Evolutionary conservation across 2,329 filamentous ascomycete species (phyloP).

Genomic region (Dactylonectria estremocensis): DNA sequence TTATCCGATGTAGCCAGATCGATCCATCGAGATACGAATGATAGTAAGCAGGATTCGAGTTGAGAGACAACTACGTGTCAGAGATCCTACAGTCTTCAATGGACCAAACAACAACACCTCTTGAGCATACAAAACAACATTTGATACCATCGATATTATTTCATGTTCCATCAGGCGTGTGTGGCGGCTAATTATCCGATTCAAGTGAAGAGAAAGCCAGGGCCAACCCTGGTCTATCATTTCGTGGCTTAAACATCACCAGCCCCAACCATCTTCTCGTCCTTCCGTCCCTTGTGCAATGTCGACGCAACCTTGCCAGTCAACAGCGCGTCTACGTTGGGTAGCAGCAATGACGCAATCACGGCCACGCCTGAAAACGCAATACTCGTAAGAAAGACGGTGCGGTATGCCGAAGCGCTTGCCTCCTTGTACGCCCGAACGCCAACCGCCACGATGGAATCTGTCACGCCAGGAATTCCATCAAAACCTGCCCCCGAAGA

Average conservation of each 20-base stretch:
- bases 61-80: too few species aligned
- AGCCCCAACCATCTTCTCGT: conserved; percentile 38
- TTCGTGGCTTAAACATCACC: conserved; percentile 18
- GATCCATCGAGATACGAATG: too few species aligned
- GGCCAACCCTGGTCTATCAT: background rate
- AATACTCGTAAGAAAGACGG: conserved; percentile 54
- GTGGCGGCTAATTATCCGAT: too few species aligned
- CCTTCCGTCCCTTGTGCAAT: conserved; percentile 47
- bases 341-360: conserved; percentile 50
- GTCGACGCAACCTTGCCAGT: conserved; percentile 53
- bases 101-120: too few species aligned
- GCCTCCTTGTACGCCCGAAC: conserved; percentile 51
- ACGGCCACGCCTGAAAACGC: conserved; percentile 53
- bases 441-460: conserved; percentile 49
- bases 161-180: too few species aligned
- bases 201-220: background rate
- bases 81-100: too few species aligned
- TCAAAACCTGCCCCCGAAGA: conserved; percentile 47
- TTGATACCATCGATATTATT: too few species aligned
- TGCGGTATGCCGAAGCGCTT: conserved; percentile 53
- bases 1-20: too few species aligned
- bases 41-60: too few species aligned
- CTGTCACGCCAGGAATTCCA: conserved; percentile 50
- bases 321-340: conserved; percentile 53
- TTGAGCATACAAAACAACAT: too few species aligned